Percentiles rank a stretch among this genome's conserved stretches.
Evolutionary conservation across 208 protist species (phyloP).

Genomic region (Acanthamoeba triangularis): DNA sequence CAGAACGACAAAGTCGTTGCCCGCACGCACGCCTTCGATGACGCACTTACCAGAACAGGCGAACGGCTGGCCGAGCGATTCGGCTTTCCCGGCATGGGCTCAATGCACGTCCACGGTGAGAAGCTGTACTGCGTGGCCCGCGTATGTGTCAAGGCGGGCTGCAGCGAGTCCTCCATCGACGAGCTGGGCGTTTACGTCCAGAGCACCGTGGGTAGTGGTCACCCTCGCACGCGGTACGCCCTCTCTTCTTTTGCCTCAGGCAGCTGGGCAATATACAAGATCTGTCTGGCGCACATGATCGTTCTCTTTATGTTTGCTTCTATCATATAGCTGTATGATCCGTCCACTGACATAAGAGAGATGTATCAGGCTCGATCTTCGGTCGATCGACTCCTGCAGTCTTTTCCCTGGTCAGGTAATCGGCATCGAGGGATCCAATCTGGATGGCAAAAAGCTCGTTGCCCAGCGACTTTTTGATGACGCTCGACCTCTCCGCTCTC

Average conservation of each 20-base stretch:
- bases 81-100: background rate
- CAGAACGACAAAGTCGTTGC: background rate
- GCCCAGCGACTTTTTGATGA: slow-evolving; percentile 30
- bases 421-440: background rate
- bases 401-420: slow-evolving; percentile 11
- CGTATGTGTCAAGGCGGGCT: background rate
- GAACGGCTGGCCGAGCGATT: slow-evolving; percentile 11
- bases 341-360: background rate
- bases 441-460: slow-evolving; percentile 36
- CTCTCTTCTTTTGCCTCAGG: background rate
- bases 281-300: too few species aligned
- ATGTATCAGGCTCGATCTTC: background rate
- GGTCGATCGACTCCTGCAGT: background rate
- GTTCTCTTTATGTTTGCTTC: background rate
- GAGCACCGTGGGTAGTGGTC: slow-evolving; percentile 4
- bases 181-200: background rate
- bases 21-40: background rate
- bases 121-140: background rate
- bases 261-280: too few species aligned
- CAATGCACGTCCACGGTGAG: background rate
- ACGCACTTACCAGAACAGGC: background rate
- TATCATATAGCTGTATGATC: background rate
- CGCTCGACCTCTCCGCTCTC: background rate
- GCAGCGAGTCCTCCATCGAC: background rate
- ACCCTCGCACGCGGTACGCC: background rate